Percentiles rank a stretch among this genome's conserved stretches.
phyloP scores from a whole-genome alignment of 2,329 filamentous ascomycete species.

The Blastomyces silverae region DNA sequence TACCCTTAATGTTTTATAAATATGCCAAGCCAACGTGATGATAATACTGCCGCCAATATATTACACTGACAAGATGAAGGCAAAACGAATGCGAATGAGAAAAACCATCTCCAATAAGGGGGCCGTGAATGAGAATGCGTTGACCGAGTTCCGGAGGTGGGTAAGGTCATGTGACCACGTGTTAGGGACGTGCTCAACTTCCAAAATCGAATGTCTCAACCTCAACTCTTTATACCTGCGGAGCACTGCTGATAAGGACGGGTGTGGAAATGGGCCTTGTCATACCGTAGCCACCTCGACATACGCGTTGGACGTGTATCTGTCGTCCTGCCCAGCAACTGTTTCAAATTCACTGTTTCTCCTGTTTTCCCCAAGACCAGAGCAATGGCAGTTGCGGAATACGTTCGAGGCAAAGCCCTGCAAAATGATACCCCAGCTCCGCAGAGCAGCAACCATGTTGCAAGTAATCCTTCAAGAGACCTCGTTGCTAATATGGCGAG shows the following conservation, averaged over 20 bases:
- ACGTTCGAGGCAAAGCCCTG: constrained; percentile 28
- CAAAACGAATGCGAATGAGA: neutral
- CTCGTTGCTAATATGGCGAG: constrained; percentile 33
- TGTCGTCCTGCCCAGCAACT: neutral
- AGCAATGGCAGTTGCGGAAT: constrained; percentile 40
- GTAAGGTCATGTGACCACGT: constrained; percentile 5
- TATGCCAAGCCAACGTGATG: neutral
- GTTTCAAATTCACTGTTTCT: neutral
- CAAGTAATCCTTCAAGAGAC: constrained; percentile 24
- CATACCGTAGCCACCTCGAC: neutral
- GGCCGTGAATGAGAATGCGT: too few species aligned
- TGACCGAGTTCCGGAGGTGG: too few species aligned
- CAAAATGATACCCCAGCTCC: constrained; percentile 21
- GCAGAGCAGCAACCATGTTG: constrained; percentile 29
- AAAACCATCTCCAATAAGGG: neutral
- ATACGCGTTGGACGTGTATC: constrained; percentile 4
- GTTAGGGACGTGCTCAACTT: neutral
- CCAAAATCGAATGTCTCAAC: neutral
- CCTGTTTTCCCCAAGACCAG: neutral
- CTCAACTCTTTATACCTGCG: neutral
- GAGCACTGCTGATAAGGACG: neutral
- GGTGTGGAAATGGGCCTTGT: neutral
- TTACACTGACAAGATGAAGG: neutral
- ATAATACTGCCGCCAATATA: neutral
- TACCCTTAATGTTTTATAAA: neutral